Conservation (phyloP, 257 asterid genomes). For the Linaria vulgaris region DNA sequence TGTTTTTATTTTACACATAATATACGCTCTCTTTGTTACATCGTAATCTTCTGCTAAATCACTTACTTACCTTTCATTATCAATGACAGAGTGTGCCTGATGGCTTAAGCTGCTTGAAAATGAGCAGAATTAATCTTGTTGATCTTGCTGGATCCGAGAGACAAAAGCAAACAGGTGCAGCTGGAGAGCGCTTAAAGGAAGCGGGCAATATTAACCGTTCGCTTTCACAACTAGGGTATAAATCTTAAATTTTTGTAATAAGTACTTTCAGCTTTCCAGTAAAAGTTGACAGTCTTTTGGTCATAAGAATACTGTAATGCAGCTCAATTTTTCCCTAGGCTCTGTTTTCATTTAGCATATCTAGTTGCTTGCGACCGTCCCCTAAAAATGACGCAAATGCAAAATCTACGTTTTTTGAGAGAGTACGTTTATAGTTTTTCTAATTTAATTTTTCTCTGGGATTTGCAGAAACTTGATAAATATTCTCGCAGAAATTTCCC, state of each 20-base stretch:
- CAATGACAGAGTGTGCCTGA: conserved; percentile 69
- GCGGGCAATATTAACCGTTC: conserved; percentile 99
- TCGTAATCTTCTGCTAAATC: conserved; percentile 23
- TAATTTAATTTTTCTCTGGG: conserved; percentile 28
- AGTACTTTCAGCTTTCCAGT: not conserved
- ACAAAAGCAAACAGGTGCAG: conserved; percentile 98
- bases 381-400: too few species aligned
- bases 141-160: conserved; percentile 99
- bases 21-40: conserved; percentile 12
- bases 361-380: conserved; percentile 18
- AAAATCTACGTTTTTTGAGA: not conserved
- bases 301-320: conserved; percentile 7
- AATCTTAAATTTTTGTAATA: not conserved
- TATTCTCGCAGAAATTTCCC: conserved; percentile 95
- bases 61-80: conserved; percentile 19
- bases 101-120: conserved; percentile 79
- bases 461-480: conserved; percentile 82
- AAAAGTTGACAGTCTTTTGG: not conserved
- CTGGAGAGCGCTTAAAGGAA: conserved; percentile 98
- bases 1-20: conserved; percentile 8
- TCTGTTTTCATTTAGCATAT: conserved; percentile 2
- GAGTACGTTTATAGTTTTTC: conserved; percentile 16
- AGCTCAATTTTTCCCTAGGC: conserved; percentile 12
- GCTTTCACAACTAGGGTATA: conserved; percentile 95
- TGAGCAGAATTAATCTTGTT: conserved; percentile 91